A percentile compares a stretch with the other conserved stretches of the same genome.
Conservation (phyloP, 495 filamentous ascomycete genomes). For the Podospora fimiseda region DNA sequence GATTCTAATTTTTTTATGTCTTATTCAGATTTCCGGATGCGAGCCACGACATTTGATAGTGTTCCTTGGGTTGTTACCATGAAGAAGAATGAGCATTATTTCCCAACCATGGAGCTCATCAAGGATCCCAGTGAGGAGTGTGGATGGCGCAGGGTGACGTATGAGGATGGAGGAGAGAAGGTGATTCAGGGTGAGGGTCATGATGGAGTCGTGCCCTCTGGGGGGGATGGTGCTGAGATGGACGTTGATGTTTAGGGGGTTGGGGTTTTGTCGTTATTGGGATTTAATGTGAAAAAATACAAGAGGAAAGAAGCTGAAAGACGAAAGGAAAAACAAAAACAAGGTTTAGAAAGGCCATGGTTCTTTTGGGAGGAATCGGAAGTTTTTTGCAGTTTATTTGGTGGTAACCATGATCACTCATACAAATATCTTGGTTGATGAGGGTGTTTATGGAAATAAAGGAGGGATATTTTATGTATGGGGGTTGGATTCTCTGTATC, state of each 20-base stretch:
- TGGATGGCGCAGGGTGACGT: slow-evolving; percentile 68
- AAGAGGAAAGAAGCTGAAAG: too few species aligned
- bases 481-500: too few species aligned
- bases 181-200: slow-evolving; percentile 42
- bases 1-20: not conserved
- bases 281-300: too few species aligned
- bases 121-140: slow-evolving; percentile 57
- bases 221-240: slow-evolving; percentile 24
- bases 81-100: slow-evolving; percentile 99
- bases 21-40: slow-evolving; percentile 72
- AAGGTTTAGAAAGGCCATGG: too few species aligned
- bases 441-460: too few species aligned
- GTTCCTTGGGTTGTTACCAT: slow-evolving; percentile 97
- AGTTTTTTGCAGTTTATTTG: too few species aligned
- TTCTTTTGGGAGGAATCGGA: too few species aligned
- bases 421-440: too few species aligned
- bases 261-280: slow-evolving; percentile 20
- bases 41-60: slow-evolving; percentile 93
- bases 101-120: slow-evolving; percentile 82
- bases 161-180: slow-evolving; percentile 50
- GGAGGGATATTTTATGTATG: too few species aligned
- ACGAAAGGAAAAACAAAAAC: too few species aligned
- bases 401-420: too few species aligned
- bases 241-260: slow-evolving; percentile 23
- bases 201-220: slow-evolving; percentile 32